These are phyloP conservation scores for Gracilaria caudata DNA, from an alignment of 23 red algal genomes.

Conservation along the genomic window DNA sequence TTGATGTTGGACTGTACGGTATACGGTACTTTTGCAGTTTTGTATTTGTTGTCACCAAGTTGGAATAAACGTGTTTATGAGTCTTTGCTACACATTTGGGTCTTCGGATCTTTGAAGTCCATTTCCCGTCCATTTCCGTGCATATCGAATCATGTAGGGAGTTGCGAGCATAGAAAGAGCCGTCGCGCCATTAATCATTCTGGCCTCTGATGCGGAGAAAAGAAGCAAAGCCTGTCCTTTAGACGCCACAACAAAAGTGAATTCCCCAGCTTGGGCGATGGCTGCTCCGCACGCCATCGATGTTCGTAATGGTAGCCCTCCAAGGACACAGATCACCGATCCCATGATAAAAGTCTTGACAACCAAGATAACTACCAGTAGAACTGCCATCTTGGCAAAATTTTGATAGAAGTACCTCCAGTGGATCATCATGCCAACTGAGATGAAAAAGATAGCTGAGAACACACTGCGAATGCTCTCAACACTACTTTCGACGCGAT, in stretches of 20 bases:
- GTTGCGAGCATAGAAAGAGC: slow-evolving; percentile 84
- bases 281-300: slow-evolving; percentile 68
- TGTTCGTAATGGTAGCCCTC: slow-evolving; percentile 62
- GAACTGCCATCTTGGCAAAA: slow-evolving; percentile 62
- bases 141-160: slow-evolving; percentile 71
- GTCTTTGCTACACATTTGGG: neutral
- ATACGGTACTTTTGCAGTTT: neutral
- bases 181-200: slow-evolving; percentile 87
- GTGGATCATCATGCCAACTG: slow-evolving; percentile 90
- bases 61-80: slow-evolving; percentile 27
- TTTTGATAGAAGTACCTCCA: slow-evolving; percentile 84
- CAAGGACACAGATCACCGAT: slow-evolving; percentile 52
- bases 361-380: slow-evolving; percentile 73
- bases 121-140: slow-evolving; percentile 41
- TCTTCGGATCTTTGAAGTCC: neutral
- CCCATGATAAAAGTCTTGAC: slow-evolving; percentile 76
- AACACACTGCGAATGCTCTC: slow-evolving; percentile 74
- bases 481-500: slow-evolving; percentile 70
- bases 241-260: slow-evolving; percentile 85
- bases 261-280: slow-evolving; percentile 82
- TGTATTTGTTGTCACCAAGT: slow-evolving; percentile 8
- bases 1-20: neutral
- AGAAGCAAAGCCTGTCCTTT: slow-evolving; percentile 81
- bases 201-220: slow-evolving; percentile 72
- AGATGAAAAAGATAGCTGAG: slow-evolving; percentile 83